Percentiles rank a stretch among this genome's conserved stretches.
Evolutionary conservation across 208 protist species (phyloP).

Genomic region (Trypanosoma boissoni): DNA sequence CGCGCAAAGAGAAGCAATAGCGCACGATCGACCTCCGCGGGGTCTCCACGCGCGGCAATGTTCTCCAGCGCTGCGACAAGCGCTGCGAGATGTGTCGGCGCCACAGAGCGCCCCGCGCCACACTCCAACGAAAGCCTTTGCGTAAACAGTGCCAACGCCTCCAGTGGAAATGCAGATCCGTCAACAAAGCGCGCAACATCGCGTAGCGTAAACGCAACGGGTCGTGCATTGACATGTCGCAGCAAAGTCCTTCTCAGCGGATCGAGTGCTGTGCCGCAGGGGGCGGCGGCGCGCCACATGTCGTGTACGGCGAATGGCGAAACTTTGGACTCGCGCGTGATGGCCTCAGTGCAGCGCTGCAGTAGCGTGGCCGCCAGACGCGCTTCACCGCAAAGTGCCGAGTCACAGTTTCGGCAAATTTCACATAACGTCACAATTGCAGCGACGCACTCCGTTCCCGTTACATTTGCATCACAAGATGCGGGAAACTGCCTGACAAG

Average conservation of each 20-base stretch:
- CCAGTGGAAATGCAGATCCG: slow-evolving; percentile 28
- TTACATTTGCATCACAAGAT: too few species aligned
- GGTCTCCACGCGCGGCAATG: slow-evolving; percentile 22
- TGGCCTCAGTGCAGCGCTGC: slow-evolving; percentile 14
- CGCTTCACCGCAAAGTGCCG: not conserved
- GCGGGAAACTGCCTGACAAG: too few species aligned
- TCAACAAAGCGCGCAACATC: slow-evolving; percentile 20
- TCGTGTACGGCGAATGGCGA: slow-evolving; percentile 14
- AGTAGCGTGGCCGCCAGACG: slow-evolving; percentile 3
- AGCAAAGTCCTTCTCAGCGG: slow-evolving; percentile 13
- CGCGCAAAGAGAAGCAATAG: slow-evolving; percentile 64
- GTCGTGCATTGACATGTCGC: slow-evolving; percentile 12
- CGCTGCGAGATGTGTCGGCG: slow-evolving; percentile 23
- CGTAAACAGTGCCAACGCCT: slow-evolving; percentile 61
- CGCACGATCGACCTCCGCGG: slow-evolving; percentile 39
- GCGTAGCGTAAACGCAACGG: slow-evolving; percentile 17
- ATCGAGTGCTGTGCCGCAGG: not conserved
- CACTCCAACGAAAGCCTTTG: slow-evolving; percentile 34
- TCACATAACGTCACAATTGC: too few species aligned
- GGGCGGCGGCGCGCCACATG: slow-evolving; percentile 13
- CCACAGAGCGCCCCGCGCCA: slow-evolving; percentile 13
- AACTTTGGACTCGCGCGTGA: not conserved
- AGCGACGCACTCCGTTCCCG: too few species aligned
- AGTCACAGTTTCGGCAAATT: too few species aligned
- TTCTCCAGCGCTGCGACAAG: slow-evolving; percentile 38